phyloP scores from a whole-genome alignment of 140 eudicot genomes.

The Stevia rebaudiana region DNA sequence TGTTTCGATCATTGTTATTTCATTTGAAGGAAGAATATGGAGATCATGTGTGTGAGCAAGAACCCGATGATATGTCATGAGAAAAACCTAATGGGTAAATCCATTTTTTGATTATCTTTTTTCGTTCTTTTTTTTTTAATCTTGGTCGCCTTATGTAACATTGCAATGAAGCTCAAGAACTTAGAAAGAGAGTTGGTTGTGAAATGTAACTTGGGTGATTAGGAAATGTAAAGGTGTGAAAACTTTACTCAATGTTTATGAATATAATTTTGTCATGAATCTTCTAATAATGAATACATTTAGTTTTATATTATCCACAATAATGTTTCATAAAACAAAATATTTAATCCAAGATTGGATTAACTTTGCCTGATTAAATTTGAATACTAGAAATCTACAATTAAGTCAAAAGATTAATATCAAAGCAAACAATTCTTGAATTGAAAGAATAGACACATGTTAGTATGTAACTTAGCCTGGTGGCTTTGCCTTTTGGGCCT shows the following conservation, averaged over 20 bases:
- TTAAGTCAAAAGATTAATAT: too few relatives aligned
- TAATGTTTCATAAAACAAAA: too few relatives aligned
- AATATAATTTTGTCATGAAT: conserved; percentile 43
- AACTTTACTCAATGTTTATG: conserved; percentile 34
- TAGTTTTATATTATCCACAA: background rate
- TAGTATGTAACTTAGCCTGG: too few relatives aligned
- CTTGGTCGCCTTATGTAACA: conserved; percentile 39
- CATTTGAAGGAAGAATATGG: conserved; percentile 98
- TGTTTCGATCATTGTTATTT: conserved; percentile 84
- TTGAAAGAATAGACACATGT: too few relatives aligned
- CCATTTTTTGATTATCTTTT: conserved; percentile 46
- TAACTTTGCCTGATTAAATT: too few relatives aligned
- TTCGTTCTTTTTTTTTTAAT: conserved; percentile 9
- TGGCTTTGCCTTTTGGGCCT: too few relatives aligned
- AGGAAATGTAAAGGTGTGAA: conserved; percentile 62
- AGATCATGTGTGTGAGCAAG: conserved; percentile 70
- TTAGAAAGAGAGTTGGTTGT: conserved; percentile 35
- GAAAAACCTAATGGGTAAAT: conserved; percentile 23
- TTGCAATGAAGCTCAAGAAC: conserved; percentile 35
- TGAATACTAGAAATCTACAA: too few relatives aligned
- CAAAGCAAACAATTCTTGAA: too few relatives aligned
- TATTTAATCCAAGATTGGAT: too few relatives aligned
- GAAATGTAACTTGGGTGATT: conserved; percentile 40
- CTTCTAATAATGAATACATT: conserved; percentile 44
- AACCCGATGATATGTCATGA: conserved; percentile 14